These are phyloP conservation scores for Colletotrichum sp. DNA, from an alignment of 2,329 filamentous ascomycete genomes.

Conservation along the genomic window DNA sequence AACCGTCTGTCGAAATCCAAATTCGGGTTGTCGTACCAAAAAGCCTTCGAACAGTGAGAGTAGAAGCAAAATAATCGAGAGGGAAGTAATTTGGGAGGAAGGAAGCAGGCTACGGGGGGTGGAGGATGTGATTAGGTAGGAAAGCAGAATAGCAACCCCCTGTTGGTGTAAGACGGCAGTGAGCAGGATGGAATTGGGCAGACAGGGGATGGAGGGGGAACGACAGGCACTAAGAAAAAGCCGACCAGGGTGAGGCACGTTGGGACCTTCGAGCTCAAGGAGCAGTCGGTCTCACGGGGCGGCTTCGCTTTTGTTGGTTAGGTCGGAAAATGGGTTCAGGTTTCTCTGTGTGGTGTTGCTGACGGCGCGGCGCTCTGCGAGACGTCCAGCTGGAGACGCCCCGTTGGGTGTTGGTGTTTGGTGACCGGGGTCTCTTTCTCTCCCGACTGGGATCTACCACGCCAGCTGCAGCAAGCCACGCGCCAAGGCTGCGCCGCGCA, in stretches of 20 bases:
- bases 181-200: not conserved
- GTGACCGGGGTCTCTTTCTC: not conserved
- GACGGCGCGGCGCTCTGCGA: not conserved
- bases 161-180: not conserved
- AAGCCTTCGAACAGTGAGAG: not conserved
- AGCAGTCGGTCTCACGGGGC: not conserved
- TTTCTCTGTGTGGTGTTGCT: not conserved
- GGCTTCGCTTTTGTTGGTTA: conserved; percentile 15
- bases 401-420: not conserved
- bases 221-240: not conserved
- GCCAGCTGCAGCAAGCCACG: conserved; percentile 17
- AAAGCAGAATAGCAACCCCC: not conserved
- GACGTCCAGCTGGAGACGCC: conserved; percentile 4
- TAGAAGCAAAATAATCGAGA: not conserved
- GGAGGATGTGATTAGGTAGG: not conserved
- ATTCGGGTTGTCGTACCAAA: not conserved
- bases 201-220: not conserved
- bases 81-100: not conserved
- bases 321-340: not conserved
- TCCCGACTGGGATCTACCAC: not conserved
- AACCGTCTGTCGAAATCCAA: not conserved
- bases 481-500: conserved; percentile 12
- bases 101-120: not conserved
- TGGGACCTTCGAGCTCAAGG: not conserved
- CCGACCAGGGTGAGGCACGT: not conserved